phyloP scores from a whole-genome alignment of 257 asterid species.

The Coffea canephora region DNA sequence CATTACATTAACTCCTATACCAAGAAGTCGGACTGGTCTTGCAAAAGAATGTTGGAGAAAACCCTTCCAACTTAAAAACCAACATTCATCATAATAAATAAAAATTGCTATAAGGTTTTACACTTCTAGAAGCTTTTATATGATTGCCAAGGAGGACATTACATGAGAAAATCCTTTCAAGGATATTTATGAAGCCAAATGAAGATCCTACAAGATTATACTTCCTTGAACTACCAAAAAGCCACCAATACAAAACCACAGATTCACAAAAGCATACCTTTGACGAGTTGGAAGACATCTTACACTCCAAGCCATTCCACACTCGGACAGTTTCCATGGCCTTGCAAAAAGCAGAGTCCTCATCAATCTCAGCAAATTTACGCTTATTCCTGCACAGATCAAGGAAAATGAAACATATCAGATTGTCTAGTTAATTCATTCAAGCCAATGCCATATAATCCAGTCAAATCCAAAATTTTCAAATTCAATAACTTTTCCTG shows the following conservation, averaged over 20 bases:
- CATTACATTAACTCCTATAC: background rate
- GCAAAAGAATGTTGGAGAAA: background rate
- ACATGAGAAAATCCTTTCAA: background rate
- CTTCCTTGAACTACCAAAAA: background rate
- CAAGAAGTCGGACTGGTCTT: background rate
- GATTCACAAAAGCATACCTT: constrained; percentile 49
- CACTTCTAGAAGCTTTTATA: background rate
- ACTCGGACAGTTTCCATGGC: constrained; percentile 63
- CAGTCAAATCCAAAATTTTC: background rate
- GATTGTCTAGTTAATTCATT: background rate
- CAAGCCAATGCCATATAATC: background rate
- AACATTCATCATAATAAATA: background rate
- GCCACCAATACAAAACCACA: constrained; percentile 2
- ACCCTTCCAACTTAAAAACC: background rate
- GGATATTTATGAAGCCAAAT: background rate
- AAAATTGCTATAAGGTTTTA: background rate
- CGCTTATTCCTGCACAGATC: constrained; percentile 57
- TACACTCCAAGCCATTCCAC: constrained; percentile 88
- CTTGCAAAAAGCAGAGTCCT: constrained; percentile 48
- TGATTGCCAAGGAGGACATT: background rate
- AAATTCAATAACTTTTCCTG: background rate
- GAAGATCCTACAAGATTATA: background rate
- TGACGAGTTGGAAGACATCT: constrained; percentile 82
- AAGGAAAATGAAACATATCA: background rate
- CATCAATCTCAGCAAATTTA: constrained; percentile 50